These are phyloP conservation scores for Microcos paniculata DNA, from an alignment of 345 rosid genomes.

Conservation along the genomic window DNA sequence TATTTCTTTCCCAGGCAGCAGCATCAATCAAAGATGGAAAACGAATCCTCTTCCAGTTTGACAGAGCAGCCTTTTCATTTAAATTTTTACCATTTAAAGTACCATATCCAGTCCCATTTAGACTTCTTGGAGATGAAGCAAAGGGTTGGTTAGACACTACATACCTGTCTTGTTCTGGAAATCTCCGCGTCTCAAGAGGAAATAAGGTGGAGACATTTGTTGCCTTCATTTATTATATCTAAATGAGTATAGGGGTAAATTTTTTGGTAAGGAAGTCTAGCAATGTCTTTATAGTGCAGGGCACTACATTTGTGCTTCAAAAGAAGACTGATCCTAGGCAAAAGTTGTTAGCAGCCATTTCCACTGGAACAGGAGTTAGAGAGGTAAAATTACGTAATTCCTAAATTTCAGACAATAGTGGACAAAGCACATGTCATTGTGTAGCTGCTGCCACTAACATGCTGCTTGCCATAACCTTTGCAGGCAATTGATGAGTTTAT, in stretches of 20 bases:
- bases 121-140: slow-evolving; percentile 96
- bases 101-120: slow-evolving; percentile 95
- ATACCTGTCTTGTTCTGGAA: slow-evolving; percentile 79
- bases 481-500: slow-evolving; percentile 79
- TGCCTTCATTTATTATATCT: background rate
- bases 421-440: background rate
- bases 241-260: background rate
- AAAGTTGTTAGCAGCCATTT: slow-evolving; percentile 65
- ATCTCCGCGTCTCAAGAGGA: slow-evolving; percentile 89
- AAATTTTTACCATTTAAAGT: slow-evolving; percentile 89
- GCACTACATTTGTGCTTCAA: slow-evolving; percentile 94
- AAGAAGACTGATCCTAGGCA: slow-evolving; percentile 85
- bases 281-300: slow-evolving; percentile 73
- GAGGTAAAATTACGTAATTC: slow-evolving; percentile 44
- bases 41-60: slow-evolving; percentile 69
- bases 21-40: slow-evolving; percentile 66
- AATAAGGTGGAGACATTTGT: slow-evolving; percentile 60
- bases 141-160: slow-evolving; percentile 94
- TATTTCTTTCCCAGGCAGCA: slow-evolving; percentile 53
- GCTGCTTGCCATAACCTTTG: slow-evolving; percentile 1
- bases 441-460: background rate
- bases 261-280: slow-evolving; percentile 22
- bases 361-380: slow-evolving; percentile 45
- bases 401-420: background rate
- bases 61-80: slow-evolving; percentile 74